These are phyloP conservation scores for Plicaturopsis crispa DNA, from an alignment of 768 basidiomycete species.

Conservation along the genomic window DNA sequence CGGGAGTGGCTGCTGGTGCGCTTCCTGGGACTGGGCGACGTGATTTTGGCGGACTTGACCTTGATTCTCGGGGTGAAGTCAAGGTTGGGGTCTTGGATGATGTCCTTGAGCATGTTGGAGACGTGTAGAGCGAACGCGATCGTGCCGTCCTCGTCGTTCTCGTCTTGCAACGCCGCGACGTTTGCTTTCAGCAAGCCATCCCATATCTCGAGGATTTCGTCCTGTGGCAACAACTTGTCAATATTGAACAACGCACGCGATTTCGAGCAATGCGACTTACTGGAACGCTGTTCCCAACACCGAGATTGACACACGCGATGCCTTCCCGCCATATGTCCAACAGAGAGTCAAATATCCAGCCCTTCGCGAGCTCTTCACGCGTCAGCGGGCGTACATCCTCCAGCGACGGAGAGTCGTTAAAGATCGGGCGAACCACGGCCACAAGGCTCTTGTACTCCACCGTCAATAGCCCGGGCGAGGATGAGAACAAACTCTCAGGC, in stretches of 20 bases:
- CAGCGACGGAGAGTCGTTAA: constrained; percentile 45
- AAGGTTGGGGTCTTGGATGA: constrained; percentile 39
- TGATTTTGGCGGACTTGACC: constrained; percentile 7
- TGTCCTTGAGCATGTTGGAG: constrained; percentile 36
- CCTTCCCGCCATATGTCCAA: constrained; percentile 47
- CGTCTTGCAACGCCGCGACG: constrained; percentile 39
- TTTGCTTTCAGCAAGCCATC: constrained; percentile 44
- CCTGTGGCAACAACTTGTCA: constrained; percentile 18
- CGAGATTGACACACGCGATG: constrained; percentile 34
- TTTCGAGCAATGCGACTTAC: constrained; percentile 38
- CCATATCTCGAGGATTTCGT: constrained; percentile 50
- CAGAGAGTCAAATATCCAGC: constrained; percentile 45
- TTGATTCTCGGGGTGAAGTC: constrained; percentile 28
- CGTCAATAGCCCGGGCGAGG: constrained; percentile 47
- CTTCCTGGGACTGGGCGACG: constrained; percentile 8
- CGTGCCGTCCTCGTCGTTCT: constrained; percentile 30
- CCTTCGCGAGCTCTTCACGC: constrained; percentile 44
- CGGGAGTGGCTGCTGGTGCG: constrained; percentile 7
- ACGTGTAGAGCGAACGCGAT: constrained; percentile 32
- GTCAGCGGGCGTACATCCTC: constrained; percentile 52
- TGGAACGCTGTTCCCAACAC: constrained; percentile 36
- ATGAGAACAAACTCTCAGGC: constrained; percentile 46
- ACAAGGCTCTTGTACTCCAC: constrained; percentile 43
- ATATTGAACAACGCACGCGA: background rate
- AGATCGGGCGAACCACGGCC: constrained; percentile 39